Evolutionary conservation across 78 protist species (phyloP).

Genomic region (Creolimax fragrantissima): DNA sequence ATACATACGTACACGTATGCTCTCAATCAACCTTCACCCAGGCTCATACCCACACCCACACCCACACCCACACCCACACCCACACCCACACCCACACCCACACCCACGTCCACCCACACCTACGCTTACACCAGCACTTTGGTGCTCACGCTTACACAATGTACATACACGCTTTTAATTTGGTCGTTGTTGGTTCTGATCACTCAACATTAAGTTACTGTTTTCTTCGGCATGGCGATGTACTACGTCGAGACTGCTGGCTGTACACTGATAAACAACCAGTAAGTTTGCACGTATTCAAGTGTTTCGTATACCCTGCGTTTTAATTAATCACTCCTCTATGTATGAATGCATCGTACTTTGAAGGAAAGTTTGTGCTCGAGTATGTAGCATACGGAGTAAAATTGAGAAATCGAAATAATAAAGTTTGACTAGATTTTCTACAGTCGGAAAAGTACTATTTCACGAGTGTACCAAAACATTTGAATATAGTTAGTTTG

Average conservation of each 20-base stretch:
- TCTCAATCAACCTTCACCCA: not conserved
- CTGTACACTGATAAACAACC: not conserved
- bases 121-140: not conserved
- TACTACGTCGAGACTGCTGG: not conserved
- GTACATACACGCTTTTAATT: not conserved
- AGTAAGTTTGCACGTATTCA: not conserved
- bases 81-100: not conserved
- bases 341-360: not conserved
- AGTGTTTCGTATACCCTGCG: not conserved
- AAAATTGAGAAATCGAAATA: not conserved
- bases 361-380: not conserved
- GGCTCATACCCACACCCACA: not conserved
- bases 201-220: not conserved
- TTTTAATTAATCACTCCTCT: not conserved
- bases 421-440: not conserved
- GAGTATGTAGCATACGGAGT: not conserved
- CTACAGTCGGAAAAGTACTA: too few species aligned
- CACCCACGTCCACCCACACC: not conserved
- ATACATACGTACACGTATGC: too few species aligned
- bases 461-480: too few species aligned
- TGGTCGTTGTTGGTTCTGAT: not conserved
- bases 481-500: too few species aligned
- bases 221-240: not conserved
- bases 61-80: not conserved
- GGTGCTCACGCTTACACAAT: not conserved